A percentile compares a stretch with the other conserved stretches of the same genome.
Evolutionary conservation across 2,329 filamentous ascomycete species (phyloP).

Genomic region (Fusarium anguioides): DNA sequence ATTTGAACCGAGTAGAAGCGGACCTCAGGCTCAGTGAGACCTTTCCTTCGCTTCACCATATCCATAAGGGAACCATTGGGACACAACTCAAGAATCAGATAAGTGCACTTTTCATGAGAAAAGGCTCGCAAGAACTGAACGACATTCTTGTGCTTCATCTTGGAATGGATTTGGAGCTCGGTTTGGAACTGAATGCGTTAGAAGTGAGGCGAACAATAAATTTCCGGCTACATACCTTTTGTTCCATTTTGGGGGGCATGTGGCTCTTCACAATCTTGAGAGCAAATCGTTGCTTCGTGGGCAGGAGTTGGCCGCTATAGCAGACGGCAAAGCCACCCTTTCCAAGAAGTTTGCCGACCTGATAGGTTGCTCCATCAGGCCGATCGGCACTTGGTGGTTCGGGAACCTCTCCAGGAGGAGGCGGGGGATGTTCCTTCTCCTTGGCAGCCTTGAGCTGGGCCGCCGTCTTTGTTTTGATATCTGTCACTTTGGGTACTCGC

Average conservation of each 20-base stretch:
- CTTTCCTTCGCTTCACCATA: constrained; percentile 93
- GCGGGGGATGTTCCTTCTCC: constrained; percentile 74
- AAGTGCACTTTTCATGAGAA: constrained; percentile 87
- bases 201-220: neutral
- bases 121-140: constrained; percentile 96
- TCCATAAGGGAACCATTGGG: constrained; percentile 97
- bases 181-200: constrained; percentile 69
- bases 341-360: constrained; percentile 78
- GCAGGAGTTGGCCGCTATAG: constrained; percentile 75
- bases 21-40: constrained; percentile 92
- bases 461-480: constrained; percentile 64
- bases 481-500: constrained; percentile 59
- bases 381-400: constrained; percentile 76
- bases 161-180: constrained; percentile 97
- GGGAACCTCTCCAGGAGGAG: constrained; percentile 68
- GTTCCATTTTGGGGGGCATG: constrained; percentile 85
- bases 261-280: constrained; percentile 86
- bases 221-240: constrained; percentile 71
- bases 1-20: constrained; percentile 95
- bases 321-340: constrained; percentile 88
- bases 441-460: constrained; percentile 66
- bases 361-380: constrained; percentile 76
- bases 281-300: constrained; percentile 75
- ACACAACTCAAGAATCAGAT: constrained; percentile 93
- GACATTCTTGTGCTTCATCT: constrained; percentile 95